Conservation (phyloP, 768 basidiomycete genomes). For the Hygrophorus russula region DNA sequence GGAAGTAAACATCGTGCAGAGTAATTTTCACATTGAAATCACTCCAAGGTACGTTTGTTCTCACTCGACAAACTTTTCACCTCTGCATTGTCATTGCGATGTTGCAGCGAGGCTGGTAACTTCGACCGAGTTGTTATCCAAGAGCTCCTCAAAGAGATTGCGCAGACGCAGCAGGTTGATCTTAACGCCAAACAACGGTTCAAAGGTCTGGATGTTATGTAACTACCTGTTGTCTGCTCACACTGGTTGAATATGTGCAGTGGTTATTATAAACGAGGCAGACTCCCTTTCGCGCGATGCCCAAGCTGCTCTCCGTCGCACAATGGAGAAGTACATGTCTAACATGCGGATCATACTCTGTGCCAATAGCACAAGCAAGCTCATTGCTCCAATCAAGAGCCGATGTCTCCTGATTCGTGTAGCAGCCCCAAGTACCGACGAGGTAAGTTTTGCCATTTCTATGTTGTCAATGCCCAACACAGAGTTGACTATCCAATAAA, state of each 20-base stretch:
- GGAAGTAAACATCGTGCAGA: slow-evolving; percentile 94
- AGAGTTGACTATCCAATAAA: not conserved
- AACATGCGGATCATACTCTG: slow-evolving; percentile 96
- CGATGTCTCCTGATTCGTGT: slow-evolving; percentile 91
- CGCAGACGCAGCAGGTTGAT: slow-evolving; percentile 97
- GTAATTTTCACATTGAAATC: slow-evolving; percentile 96
- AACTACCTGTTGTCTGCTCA: not conserved
- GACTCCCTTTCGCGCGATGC: slow-evolving; percentile 93
- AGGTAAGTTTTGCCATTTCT: slow-evolving; percentile 35
- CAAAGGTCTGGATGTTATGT: slow-evolving; percentile 51
- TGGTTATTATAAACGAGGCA: slow-evolving; percentile 97
- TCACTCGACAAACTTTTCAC: not conserved
- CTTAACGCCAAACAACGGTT: slow-evolving; percentile 91
- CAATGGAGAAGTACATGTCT: slow-evolving; percentile 99
- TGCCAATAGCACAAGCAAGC: slow-evolving; percentile 87
- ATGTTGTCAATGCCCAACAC: slow-evolving; percentile 1
- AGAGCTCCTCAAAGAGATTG: slow-evolving; percentile 95
- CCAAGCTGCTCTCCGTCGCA: slow-evolving; percentile 90
- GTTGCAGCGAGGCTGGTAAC: slow-evolving; percentile 81
- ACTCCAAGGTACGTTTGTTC: slow-evolving; percentile 66
- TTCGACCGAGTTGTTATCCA: slow-evolving; percentile 94
- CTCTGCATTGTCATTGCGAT: not conserved
- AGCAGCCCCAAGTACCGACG: slow-evolving; percentile 68
- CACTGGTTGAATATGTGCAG: slow-evolving; percentile 25
- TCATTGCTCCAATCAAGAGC: slow-evolving; percentile 95